A percentile compares a stretch with the other conserved stretches of the same genome.
Conservation (phyloP, 768 basidiomycete genomes). For the Suillus lakei region DNA sequence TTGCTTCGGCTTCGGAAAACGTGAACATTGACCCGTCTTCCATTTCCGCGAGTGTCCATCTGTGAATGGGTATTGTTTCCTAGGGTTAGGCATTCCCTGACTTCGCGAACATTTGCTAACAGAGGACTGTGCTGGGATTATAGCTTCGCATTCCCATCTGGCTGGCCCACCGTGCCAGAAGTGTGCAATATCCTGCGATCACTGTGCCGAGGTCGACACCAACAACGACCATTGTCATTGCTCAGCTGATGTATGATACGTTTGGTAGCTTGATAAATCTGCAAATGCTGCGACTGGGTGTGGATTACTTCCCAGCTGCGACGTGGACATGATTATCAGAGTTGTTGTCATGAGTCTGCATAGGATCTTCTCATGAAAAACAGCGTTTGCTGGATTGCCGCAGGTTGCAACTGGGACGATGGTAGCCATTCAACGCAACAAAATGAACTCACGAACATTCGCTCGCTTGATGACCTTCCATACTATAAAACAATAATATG, state of each 20-base stretch:
- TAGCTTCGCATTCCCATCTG: conserved; percentile 29
- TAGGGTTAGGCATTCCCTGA: not conserved
- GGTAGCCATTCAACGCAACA: not conserved
- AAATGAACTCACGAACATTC: not conserved
- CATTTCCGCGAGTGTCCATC: not conserved
- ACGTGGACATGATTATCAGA: not conserved
- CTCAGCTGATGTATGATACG: conserved; percentile 17
- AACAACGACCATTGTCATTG: conserved; percentile 18
- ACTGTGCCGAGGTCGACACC: conserved; percentile 34
- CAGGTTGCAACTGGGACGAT: not conserved
- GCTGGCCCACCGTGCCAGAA: conserved; percentile 9
- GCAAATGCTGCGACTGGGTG: conserved; percentile 17
- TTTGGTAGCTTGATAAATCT: conserved; percentile 16
- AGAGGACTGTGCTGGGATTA: conserved; percentile 29
- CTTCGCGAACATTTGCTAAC: conserved; percentile 29
- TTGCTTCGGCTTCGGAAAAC: conserved; percentile 15
- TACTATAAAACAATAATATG: not conserved
- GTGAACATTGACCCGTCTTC: not conserved
- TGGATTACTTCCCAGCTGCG: conserved; percentile 20
- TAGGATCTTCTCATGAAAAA: not conserved
- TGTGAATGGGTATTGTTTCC: not conserved
- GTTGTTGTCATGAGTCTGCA: not conserved
- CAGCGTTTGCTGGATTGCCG: not conserved
- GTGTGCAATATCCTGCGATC: conserved; percentile 20
- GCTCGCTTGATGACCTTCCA: not conserved